phyloP scores from a whole-genome alignment of 805 yeast species.

The Saturnispora hagleri region DNA sequence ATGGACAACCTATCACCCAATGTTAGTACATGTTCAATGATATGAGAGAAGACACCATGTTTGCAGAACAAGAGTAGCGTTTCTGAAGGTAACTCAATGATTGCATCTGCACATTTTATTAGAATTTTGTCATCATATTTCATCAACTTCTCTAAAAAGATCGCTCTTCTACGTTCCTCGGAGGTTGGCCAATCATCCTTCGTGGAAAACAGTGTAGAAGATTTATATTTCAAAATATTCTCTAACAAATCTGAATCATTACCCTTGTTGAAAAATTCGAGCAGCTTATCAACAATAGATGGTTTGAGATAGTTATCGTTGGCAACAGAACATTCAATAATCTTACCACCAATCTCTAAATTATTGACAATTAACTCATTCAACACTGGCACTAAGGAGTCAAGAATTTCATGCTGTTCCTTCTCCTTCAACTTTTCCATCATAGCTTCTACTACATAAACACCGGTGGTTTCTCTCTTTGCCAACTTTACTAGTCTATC shows the following conservation, averaged over 20 bases:
- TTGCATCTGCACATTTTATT: conserved; percentile 46
- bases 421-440: conserved; percentile 53
- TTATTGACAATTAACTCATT: conserved; percentile 54
- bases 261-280: conserved; percentile 33
- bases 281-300: conserved; percentile 43
- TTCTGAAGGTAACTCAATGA: conserved; percentile 52
- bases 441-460: conserved; percentile 66
- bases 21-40: conserved; percentile 57
- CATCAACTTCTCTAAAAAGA: conserved; percentile 66
- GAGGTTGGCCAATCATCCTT: conserved; percentile 89
- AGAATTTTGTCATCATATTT: conserved; percentile 57
- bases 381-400: conserved; percentile 58
- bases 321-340: conserved; percentile 56
- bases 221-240: conserved; percentile 51
- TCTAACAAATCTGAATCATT: conserved; percentile 47
- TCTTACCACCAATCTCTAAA: conserved; percentile 56
- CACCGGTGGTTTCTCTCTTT: conserved; percentile 76
- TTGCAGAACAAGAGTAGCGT: conserved; percentile 63
- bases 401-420: conserved; percentile 55
- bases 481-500: conserved; percentile 67
- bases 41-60: conserved; percentile 89
- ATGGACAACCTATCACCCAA: conserved; percentile 36
- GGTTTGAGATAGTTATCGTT: conserved; percentile 51
- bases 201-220: conserved; percentile 73
- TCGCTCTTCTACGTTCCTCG: conserved; percentile 72